Percentiles rank a stretch among this genome's conserved stretches.
These are phyloP conservation scores for Epichloe elymi DNA, from an alignment of 2,329 filamentous ascomycete genomes.

Conservation along the genomic window DNA sequence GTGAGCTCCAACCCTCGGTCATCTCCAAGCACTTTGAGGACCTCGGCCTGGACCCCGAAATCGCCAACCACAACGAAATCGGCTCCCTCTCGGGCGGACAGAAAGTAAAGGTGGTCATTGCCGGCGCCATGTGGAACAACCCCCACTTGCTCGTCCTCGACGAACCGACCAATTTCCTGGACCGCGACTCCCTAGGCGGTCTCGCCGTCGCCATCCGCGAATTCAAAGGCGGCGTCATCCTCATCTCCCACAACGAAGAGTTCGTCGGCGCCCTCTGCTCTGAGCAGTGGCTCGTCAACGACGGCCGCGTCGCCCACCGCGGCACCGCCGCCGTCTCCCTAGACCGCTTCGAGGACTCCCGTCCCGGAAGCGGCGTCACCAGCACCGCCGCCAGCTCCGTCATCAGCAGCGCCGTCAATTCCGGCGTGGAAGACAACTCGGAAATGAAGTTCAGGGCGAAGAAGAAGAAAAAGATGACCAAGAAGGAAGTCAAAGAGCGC, in stretches of 20 bases:
- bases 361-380: slow-evolving; percentile 44
- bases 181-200: slow-evolving; percentile 91
- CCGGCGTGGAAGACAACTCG: slow-evolving; percentile 57
- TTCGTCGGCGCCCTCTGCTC: slow-evolving; percentile 92
- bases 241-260: slow-evolving; percentile 99
- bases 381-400: slow-evolving; percentile 46
- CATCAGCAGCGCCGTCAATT: slow-evolving; percentile 43
- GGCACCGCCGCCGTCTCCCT: slow-evolving; percentile 60
- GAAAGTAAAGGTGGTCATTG: slow-evolving; percentile 97
- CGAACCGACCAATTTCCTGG: slow-evolving; percentile 98
- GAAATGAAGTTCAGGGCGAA: slow-evolving; percentile 76
- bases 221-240: slow-evolving; percentile 95
- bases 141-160: slow-evolving; percentile 93
- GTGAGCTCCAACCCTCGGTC: slow-evolving; percentile 79
- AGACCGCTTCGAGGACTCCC: slow-evolving; percentile 78
- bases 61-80: slow-evolving; percentile 98
- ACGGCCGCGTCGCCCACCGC: slow-evolving; percentile 76
- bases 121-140: slow-evolving; percentile 97
- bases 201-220: slow-evolving; percentile 96
- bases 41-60: slow-evolving; percentile 88
- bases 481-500: slow-evolving; percentile 88
- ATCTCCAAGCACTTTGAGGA: slow-evolving; percentile 99
- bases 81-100: slow-evolving; percentile 91
- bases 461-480: slow-evolving; percentile 99
- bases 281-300: slow-evolving; percentile 90